A percentile compares a stretch with the other conserved stretches of the same genome.
phyloP scores from a whole-genome alignment of 148 eudicot species.

The Tetragonia tetragonoides region DNA sequence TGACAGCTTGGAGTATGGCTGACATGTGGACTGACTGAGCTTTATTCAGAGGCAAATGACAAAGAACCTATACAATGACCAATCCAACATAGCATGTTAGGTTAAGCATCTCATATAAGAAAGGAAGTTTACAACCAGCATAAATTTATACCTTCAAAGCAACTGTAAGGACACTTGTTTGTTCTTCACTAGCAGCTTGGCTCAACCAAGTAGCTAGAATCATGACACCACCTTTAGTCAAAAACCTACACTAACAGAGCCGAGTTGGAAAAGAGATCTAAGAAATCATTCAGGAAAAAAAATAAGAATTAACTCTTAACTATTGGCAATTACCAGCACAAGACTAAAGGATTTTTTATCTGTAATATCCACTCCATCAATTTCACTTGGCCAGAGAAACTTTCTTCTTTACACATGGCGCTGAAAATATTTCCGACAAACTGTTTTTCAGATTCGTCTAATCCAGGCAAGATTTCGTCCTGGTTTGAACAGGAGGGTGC shows the following conservation, averaged over 20 bases:
- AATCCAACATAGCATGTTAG: slow-evolving; percentile 18
- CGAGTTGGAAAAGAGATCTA: slow-evolving; percentile 1
- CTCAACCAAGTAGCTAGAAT: slow-evolving; percentile 90
- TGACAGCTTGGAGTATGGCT: slow-evolving; percentile 81
- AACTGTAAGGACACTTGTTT: slow-evolving; percentile 75
- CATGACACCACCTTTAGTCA: slow-evolving; percentile 81
- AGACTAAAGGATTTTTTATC: slow-evolving; percentile 60
- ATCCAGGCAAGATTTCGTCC: slow-evolving; percentile 50
- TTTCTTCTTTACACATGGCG: slow-evolving; percentile 80
- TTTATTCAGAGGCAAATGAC: slow-evolving; percentile 72
- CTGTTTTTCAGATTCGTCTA: slow-evolving; percentile 56
- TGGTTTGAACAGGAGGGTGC: slow-evolving; percentile 59
- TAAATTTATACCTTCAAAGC: slow-evolving; percentile 56
- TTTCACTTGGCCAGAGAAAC: slow-evolving; percentile 80
- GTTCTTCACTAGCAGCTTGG: slow-evolving; percentile 89
- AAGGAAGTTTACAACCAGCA: slow-evolving; percentile 1
- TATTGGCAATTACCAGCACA: slow-evolving; percentile 55
- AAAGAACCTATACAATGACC: slow-evolving; percentile 56
- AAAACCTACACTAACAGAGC: slow-evolving; percentile 54
- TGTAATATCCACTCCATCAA: slow-evolving; percentile 88
- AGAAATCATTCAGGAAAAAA: not conserved
- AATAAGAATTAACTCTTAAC: slow-evolving; percentile 1
- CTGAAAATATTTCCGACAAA: slow-evolving; percentile 67
- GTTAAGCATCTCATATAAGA: slow-evolving; percentile 5
- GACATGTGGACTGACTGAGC: slow-evolving; percentile 92